Percentiles rank a stretch among this genome's conserved stretches.
Evolutionary conservation across 371 early-diverging fungal genomes (phyloP).

Genomic region (Parasitella parasitica): DNA sequence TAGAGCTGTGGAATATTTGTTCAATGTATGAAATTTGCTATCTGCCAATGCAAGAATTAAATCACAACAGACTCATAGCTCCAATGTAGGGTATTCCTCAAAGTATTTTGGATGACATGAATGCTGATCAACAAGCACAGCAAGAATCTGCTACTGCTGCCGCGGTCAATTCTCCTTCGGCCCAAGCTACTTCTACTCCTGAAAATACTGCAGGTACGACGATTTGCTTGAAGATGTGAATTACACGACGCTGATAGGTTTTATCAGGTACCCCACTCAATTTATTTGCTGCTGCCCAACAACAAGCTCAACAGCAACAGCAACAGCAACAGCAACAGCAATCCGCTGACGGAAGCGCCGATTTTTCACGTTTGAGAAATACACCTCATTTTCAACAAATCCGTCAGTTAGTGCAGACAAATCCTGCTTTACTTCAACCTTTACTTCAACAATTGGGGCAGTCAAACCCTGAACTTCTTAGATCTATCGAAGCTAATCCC

Average conservation of each 20-base stretch:
- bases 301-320: constrained; percentile 35
- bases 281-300: constrained; percentile 59
- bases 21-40: constrained; percentile 58
- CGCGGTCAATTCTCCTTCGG: constrained; percentile 37
- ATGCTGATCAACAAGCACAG: constrained; percentile 12
- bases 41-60: background rate
- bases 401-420: constrained; percentile 80
- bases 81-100: constrained; percentile 65
- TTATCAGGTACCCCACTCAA: constrained; percentile 46
- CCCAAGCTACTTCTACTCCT: constrained; percentile 30
- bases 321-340: constrained; percentile 43
- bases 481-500: constrained; percentile 77
- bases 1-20: constrained; percentile 94
- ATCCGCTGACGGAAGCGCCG: constrained; percentile 25
- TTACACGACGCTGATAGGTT: background rate
- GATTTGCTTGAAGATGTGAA: background rate
- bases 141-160: constrained; percentile 27
- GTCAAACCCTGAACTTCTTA: constrained; percentile 84
- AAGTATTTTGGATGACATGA: constrained; percentile 34
- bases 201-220: background rate
- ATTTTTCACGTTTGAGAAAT: constrained; percentile 65
- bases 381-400: constrained; percentile 92
- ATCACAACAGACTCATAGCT: no score
- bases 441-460: constrained; percentile 82
- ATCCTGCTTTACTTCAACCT: constrained; percentile 88